Base-by-base conservation (phyloP, 108 stramenopile species). In the Fragilariopsis cylindrus region DNA sequence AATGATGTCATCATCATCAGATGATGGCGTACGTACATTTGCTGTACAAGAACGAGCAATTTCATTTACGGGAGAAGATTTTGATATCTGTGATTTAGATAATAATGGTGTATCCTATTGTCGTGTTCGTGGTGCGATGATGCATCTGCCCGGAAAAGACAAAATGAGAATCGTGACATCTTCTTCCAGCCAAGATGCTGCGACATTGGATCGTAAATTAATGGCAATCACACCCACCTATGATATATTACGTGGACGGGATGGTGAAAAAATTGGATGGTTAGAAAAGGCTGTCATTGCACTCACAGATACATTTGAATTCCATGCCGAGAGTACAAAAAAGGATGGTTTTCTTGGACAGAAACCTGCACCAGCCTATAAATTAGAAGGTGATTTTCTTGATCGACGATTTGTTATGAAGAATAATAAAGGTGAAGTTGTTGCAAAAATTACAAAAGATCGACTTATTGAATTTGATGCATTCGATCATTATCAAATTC, bases 401-500 rank as follows among this genome's bases (percentile, higher is more conserved):
- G 88, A 92, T 80, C 82, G 89, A 13, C 80, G 85, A 39, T 90
- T 90, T 74, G 68, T 74, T 48, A 84, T 90, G 75, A 81, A 82
- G 56, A 85, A 86, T 76, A 75, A 69, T n/a, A 60, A 88, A 62
- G 85, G 79, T 6, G 68, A 86, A 55, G 75, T 79, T 44, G 91
- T 92, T 15, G 91, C 91, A 18, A 81, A 85, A 45, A 83, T 89
- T 7, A 77, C 75, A 47, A 83, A 86, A 69, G 89, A 88, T 70
- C 60, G 83, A 19, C 76, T 84, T 47, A 70, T 92, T 55, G 81
- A 92, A 60, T 85, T 92, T 43, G 91, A 92, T 81, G 74, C 74
- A 49, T 88, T 87, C 70, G 88, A 92, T 67, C 91, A 92, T 74
- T 92, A 92, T 74, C 89, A 92, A 76, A 78, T 92, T 9, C 79